These are phyloP conservation scores for Beauveria asiatica DNA, from an alignment of 2,329 filamentous ascomycete genomes.

Conservation along the genomic window DNA sequence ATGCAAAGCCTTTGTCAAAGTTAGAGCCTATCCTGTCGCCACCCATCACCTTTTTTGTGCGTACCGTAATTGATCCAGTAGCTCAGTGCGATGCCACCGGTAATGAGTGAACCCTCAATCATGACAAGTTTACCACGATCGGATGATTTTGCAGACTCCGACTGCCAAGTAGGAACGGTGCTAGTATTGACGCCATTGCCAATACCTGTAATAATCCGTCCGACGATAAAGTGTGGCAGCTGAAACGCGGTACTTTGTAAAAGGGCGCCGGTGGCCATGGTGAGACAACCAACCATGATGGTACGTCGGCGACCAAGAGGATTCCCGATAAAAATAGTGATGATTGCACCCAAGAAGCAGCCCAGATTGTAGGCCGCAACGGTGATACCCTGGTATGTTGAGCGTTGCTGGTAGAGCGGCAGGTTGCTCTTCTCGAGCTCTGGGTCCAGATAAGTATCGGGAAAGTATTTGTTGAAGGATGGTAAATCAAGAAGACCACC, in stretches of 20 bases:
- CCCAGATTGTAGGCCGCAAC: constrained; percentile 41
- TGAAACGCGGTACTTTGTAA: constrained; percentile 42
- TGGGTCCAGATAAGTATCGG: constrained; percentile 33
- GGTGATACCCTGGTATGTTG: constrained; percentile 31
- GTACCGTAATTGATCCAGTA: constrained; percentile 44
- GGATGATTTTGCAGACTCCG: constrained; percentile 39
- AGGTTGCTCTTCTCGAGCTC: constrained; percentile 21
- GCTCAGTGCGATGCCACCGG: constrained; percentile 36
- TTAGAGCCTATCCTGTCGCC: not conserved
- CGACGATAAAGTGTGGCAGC: constrained; percentile 37
- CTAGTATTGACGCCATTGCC: constrained; percentile 42
- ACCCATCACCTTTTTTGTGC: not conserved
- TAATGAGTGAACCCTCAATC: constrained; percentile 41
- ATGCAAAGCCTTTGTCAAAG: constrained; percentile 1
- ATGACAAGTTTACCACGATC: constrained; percentile 42
- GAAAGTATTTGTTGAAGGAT: constrained; percentile 43
- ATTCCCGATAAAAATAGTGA: constrained; percentile 50
- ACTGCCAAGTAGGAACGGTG: constrained; percentile 41
- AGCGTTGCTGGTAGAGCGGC: constrained; percentile 29
- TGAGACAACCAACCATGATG: constrained; percentile 41
- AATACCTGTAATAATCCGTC: constrained; percentile 40
- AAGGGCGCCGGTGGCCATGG: constrained; percentile 40
- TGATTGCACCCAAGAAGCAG: constrained; percentile 47
- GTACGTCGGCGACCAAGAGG: constrained; percentile 44
- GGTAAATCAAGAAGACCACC: constrained; percentile 56